Base-by-base conservation (phyloP, 2,329 filamentous ascomycete genomes). In the Cladorrhinum sp. region DNA sequence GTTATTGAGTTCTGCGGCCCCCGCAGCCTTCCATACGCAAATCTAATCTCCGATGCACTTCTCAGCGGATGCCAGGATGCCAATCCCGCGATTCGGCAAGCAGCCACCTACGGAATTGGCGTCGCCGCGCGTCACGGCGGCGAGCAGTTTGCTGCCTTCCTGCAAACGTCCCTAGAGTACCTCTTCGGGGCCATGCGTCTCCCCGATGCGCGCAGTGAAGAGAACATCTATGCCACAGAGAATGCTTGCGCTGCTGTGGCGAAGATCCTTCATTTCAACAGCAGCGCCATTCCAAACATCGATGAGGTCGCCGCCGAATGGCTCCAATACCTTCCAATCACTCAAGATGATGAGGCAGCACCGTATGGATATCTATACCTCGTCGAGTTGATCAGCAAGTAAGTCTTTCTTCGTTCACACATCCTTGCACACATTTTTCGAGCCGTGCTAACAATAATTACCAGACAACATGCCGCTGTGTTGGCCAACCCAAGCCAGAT, bases 171-270 rank as follows among this genome's bases (percentile, higher is more conserved):
- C 51, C 79, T 98, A 56, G 90, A 90, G 10, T 87, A 86, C 65
- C 81, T 99, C 29, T 96, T 99, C 79, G 87, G 92, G 72, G 90
- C 91, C 51, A 92, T 88, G 5, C 88, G 90, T 70, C 83, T 93
- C 58, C 85, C 89, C 1, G 89, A 96, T 65, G 88, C 93, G 4
- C 86, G 95, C 65, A 88, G 85, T 52, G 95, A 98, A 65, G 95
- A 98, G 68, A 93, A 98, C 69, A 89, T 96, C 1, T 99, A 96
- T 72, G 95, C 95, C 1, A 98, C 95, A 1, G 95, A 99, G 78
- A 99, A 99, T 72, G 93, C 93, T 6, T 97, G 92, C 68, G 93
- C 95, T 48, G 92, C 92, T 67, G 95, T 99, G 70, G 95, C 95
- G 36, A 99, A 99, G 82, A 93, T 99, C 57, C 81, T 99, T 65